Conservation (phyloP, 352 stramenopile genomes). For the Phytophthora podocarpi region DNA sequence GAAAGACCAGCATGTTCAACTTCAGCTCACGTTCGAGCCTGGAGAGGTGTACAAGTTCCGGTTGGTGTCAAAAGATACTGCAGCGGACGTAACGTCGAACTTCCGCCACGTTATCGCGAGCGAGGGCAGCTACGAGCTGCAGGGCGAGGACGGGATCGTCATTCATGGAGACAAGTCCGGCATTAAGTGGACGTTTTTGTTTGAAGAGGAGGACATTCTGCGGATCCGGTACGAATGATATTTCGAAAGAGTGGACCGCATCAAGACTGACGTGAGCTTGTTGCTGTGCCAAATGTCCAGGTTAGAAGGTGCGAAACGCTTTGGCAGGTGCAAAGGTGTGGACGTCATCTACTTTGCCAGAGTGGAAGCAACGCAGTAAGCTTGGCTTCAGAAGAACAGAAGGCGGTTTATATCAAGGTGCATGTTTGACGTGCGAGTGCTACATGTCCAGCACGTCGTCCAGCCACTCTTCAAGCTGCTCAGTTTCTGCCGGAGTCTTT, state of each 20-base stretch:
- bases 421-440: constrained; percentile 9
- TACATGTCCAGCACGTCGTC: constrained; percentile 62
- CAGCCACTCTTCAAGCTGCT: constrained; percentile 75
- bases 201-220: constrained; percentile 68
- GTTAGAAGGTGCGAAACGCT: constrained; percentile 73
- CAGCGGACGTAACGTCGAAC: constrained; percentile 47
- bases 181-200: constrained; percentile 70
- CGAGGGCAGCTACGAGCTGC: constrained; percentile 46
- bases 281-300: constrained; percentile 30
- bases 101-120: constrained; percentile 61
- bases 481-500: constrained; percentile 16
- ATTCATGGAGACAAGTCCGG: constrained; percentile 56
- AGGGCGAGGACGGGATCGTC: constrained; percentile 30
- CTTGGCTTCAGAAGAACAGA: not conserved
- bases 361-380: constrained; percentile 13
- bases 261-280: not conserved
- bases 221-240: constrained; percentile 46
- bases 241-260: not conserved
- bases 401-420: not conserved
- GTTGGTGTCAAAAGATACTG: constrained; percentile 26
- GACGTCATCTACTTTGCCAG: constrained; percentile 81
- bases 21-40: constrained; percentile 47
- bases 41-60: constrained; percentile 46
- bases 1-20: constrained; percentile 49
- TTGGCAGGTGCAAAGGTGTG: constrained; percentile 79